A percentile compares a stretch with the other conserved stretches of the same genome.
Conservation (phyloP, 1,139 yeast species). For the Geotrichum europaeum region DNA sequence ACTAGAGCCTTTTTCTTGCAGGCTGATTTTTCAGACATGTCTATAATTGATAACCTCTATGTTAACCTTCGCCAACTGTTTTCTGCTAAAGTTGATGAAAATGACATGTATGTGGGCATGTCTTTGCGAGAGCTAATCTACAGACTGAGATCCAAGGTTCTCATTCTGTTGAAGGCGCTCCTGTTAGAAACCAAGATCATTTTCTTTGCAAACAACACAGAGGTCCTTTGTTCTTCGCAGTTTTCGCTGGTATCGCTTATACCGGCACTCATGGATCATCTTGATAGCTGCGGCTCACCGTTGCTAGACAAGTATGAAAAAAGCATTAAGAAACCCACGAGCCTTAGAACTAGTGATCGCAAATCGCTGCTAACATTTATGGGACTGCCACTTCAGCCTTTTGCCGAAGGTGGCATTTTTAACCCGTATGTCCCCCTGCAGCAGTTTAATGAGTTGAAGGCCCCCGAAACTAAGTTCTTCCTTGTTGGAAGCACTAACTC, state of each 20-base stretch:
- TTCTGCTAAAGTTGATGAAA: conserved; percentile 39
- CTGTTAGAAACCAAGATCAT: conserved; percentile 63
- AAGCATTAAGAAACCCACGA: conserved; percentile 52
- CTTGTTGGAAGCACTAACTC: conserved; percentile 87
- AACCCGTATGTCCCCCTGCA: conserved; percentile 91
- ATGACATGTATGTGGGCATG: conserved; percentile 67
- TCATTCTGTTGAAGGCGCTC: conserved; percentile 69
- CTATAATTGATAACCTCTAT: conserved; percentile 61
- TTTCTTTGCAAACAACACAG: conserved; percentile 72
- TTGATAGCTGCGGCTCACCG: conserved; percentile 81
- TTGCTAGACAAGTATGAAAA: conserved; percentile 52
- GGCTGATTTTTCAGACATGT: conserved; percentile 62
- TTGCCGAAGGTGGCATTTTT: conserved; percentile 81
- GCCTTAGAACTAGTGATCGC: conserved; percentile 75
- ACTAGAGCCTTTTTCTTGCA: conserved; percentile 84
- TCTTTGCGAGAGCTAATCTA: conserved; percentile 60
- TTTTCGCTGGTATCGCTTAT: conserved; percentile 61
- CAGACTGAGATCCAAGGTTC: conserved; percentile 53
- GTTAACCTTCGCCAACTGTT: conserved; percentile 55
- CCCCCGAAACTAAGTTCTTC: conserved; percentile 54
- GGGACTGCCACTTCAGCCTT: conserved; percentile 82
- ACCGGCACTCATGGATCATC: conserved; percentile 66
- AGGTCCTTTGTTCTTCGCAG: conserved; percentile 66
- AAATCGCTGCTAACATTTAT: conserved; percentile 69
- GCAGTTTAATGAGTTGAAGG: conserved; percentile 68